A percentile compares a stretch with the other conserved stretches of the same genome.
Conservation (phyloP, 75 land plant species). For the Sequoiadendron giganteum region DNA sequence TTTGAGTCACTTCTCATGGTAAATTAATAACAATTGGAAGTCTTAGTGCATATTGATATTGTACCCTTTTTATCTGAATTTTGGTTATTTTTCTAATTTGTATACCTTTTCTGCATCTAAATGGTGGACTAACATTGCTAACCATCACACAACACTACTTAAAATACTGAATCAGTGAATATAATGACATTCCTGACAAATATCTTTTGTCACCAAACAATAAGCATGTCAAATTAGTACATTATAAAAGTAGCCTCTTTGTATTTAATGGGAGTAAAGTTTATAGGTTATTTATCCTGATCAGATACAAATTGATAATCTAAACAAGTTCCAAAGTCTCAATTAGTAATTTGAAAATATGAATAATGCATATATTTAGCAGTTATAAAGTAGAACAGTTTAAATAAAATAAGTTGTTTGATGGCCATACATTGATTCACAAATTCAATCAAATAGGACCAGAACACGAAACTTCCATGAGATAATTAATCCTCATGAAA, state of each 20-base stretch:
- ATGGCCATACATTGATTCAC: not conserved
- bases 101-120: not conserved
- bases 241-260: not conserved
- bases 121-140: not conserved
- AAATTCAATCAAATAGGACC: not conserved
- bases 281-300: not conserved
- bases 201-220: not conserved
- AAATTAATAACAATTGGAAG: not conserved
- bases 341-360: not conserved
- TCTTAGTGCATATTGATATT: not conserved
- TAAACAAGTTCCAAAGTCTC: not conserved
- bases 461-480: not conserved
- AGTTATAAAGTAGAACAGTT: not conserved
- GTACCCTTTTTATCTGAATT: not conserved
- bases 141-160: not conserved
- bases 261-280: not conserved
- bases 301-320: not conserved
- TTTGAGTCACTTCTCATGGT: not conserved
- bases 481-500: not conserved
- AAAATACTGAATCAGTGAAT: not conserved
- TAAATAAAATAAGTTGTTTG: not conserved
- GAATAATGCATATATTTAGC: not conserved
- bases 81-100: not conserved
- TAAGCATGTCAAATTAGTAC: not conserved
- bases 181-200: not conserved